Conservation (phyloP, 176 grass and related monocot species). For the Zoysia japonica region DNA sequence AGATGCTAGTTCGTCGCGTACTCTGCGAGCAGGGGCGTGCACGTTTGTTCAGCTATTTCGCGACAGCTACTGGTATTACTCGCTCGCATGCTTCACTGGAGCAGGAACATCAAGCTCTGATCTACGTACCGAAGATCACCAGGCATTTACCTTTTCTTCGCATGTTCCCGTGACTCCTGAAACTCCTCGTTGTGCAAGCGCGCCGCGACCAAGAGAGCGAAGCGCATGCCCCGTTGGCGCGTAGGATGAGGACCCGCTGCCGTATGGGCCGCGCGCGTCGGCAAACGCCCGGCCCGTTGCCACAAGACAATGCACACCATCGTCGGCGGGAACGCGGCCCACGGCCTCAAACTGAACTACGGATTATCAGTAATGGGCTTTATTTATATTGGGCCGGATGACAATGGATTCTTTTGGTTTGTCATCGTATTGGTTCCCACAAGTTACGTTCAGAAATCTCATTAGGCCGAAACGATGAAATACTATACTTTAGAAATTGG, state of each 20-base stretch:
- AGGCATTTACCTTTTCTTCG: neutral
- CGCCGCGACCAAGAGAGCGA: no score
- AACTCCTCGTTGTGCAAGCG: neutral
- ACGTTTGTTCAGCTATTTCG: neutral
- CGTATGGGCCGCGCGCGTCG: neutral
- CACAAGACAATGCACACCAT: slow-evolving; percentile 53
- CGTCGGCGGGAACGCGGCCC: slow-evolving; percentile 46
- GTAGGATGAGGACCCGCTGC: slow-evolving; percentile 1
- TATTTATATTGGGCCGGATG: no score
- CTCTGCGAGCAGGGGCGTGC: neutral
- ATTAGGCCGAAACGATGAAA: no score
- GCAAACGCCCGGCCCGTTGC: slow-evolving; percentile 55
- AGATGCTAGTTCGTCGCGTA: neutral
- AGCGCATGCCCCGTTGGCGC: neutral
- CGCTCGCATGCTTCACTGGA: neutral
- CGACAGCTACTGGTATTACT: neutral
- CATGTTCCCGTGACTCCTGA: neutral
- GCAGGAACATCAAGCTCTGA: neutral
- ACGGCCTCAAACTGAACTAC: neutral
- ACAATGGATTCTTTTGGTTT: no score
- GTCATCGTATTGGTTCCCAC: no score
- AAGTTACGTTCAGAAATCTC: no score
- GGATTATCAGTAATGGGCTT: no score
- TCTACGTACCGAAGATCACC: neutral
- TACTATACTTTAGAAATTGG: no score